Base-by-base conservation (phyloP, 2,329 filamentous ascomycete genomes). In the Botryosphaeria dothidea region DNA sequence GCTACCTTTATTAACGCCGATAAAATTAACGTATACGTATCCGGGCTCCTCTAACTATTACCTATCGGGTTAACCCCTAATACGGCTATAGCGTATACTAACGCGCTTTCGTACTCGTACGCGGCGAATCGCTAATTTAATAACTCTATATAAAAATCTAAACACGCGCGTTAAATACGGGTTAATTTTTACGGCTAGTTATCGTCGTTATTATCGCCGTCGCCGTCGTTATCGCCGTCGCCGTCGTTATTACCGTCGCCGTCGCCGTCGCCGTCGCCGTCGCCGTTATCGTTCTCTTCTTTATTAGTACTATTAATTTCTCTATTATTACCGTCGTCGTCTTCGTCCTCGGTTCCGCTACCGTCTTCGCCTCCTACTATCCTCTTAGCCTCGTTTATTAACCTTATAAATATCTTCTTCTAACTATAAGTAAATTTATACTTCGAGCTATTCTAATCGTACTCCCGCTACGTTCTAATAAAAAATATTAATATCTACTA, bases 401-500 rank as follows among this genome's bases (percentile, higher is more conserved):
- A 64, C 56, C 29, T 27, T 67, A 21, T 45, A 68, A 66, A 70
- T 49, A 46, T 66, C 60, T 67, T 31, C 7, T 21, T 38, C 64
- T 71, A 62, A 64, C 41, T 49, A n/a, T 51, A 36, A 4, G 57
- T 70, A 48, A 70, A 70, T 38, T 29, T 49, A 27, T 71, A 70
- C 54, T 49, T 60, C 7, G 63, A 66, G 61, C 66, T 67, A 19
- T 64, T 62, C 68, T 51, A 70, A n/a, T 64, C 49, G 51, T 68
- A 11, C 31, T 34, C 31, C 31, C 31, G 2, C 61, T 69, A 46
- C 1, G 58, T 70, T 4, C 65, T 51, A 13, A 56, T 51, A 54
- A 71, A 71, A 67, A 71, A 70, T 43, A 71, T 70, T 61, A 70
- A 65, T 52, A 70, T 65, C 62, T 70, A 48, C 67, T 68, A 58